Conservation (phyloP, 2,329 filamentous ascomycete genomes). For the Ophiostoma himal-ulmi region DNA sequence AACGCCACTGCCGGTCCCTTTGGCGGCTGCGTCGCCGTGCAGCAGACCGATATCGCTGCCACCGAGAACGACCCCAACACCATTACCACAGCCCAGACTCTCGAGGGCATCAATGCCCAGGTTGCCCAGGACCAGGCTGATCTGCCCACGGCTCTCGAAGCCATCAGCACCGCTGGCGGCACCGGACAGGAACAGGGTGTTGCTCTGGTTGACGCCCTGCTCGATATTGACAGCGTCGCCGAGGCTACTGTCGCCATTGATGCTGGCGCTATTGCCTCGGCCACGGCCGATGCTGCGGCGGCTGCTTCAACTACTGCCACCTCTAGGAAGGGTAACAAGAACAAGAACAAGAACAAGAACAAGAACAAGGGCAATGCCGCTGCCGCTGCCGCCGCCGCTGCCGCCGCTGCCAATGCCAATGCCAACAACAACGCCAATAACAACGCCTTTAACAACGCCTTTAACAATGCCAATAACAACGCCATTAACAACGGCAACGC, state of each 20-base stretch:
- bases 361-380: not conserved
- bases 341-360: not conserved
- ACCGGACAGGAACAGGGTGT: conserved; percentile 5
- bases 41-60: conserved; percentile 44
- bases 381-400: not conserved
- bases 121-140: conserved; percentile 47
- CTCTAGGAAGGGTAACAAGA: not conserved
- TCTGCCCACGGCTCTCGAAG: conserved; percentile 12
- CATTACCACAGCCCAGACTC: conserved; percentile 42
- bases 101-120: conserved; percentile 43
- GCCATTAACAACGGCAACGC: not conserved
- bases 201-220: not conserved
- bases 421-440: not conserved
- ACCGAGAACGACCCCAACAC: conserved; percentile 36
- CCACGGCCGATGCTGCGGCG: not conserved
- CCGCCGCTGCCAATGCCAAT: not conserved
- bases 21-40: conserved; percentile 50
- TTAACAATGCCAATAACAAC: not conserved
- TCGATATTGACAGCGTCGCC: conserved; percentile 3
- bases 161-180: conserved; percentile 1
- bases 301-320: not conserved
- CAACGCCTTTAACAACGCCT: not conserved
- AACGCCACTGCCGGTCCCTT: conserved; percentile 43
- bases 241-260: conserved; percentile 1
- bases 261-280: not conserved